These are phyloP conservation scores for Quercus agrifolia DNA, from an alignment of 306 rosid species.

Conservation along the genomic window DNA sequence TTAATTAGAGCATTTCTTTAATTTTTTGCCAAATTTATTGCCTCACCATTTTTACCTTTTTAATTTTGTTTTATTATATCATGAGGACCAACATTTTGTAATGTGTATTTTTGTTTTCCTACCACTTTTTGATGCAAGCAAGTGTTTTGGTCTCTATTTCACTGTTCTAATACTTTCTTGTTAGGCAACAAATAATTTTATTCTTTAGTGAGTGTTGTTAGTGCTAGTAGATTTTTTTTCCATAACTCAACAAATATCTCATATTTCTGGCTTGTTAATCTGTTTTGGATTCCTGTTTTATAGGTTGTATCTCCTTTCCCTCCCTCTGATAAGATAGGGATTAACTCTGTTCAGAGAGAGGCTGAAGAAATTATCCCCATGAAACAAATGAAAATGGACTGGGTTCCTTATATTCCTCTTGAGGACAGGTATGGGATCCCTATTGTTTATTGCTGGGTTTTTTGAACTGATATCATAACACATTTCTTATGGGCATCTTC, in stretches of 20 bases:
- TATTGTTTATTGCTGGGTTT: conserved; percentile 1
- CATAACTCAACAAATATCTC: background rate
- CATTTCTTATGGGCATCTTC: conserved; percentile 10
- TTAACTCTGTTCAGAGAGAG: conserved; percentile 91
- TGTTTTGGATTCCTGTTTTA: conserved; percentile 2
- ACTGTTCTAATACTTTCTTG: background rate
- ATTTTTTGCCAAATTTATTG: background rate
- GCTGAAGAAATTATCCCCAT: conserved; percentile 85
- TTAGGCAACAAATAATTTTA: background rate
- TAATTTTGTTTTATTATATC: background rate
- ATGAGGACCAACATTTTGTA: background rate
- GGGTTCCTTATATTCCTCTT: conserved; percentile 88
- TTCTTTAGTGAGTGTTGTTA: background rate
- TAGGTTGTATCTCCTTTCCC: conserved; percentile 86
- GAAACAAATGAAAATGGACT: conserved; percentile 98
- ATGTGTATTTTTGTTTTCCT: background rate
- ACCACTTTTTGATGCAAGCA: background rate
- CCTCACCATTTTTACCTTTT: background rate
- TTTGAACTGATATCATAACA: background rate
- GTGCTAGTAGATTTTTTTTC: background rate
- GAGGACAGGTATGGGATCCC: conserved; percentile 42
- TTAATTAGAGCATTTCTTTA: background rate
- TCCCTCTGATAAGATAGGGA: conserved; percentile 85
- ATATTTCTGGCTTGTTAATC: background rate
- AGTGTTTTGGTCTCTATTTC: background rate